Conservation (phyloP, 441 rosid genomes). For the Gossypium lobatum region DNA sequence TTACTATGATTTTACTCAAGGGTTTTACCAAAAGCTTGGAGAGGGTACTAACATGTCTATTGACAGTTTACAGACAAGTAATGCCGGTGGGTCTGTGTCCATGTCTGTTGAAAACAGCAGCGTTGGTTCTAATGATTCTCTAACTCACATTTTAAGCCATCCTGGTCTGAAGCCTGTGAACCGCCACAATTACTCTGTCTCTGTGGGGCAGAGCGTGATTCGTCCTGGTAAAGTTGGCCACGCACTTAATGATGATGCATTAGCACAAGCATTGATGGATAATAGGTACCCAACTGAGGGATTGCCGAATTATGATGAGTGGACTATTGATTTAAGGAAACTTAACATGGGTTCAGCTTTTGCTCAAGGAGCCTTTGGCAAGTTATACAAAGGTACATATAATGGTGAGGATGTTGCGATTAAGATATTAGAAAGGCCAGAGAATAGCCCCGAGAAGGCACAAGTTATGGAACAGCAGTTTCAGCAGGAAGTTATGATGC, state of each 20-base stretch:
- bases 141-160: slow-evolving; percentile 72
- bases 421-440: slow-evolving; percentile 88
- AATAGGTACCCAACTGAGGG: slow-evolving; percentile 61
- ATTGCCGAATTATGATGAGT: slow-evolving; percentile 64
- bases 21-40: slow-evolving; percentile 74
- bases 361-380: slow-evolving; percentile 98
- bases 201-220: slow-evolving; percentile 66
- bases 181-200: slow-evolving; percentile 42
- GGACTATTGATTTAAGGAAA: slow-evolving; percentile 88
- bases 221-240: slow-evolving; percentile 71
- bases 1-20: slow-evolving; percentile 76
- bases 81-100: slow-evolving; percentile 81
- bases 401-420: slow-evolving; percentile 91
- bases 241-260: slow-evolving; percentile 75
- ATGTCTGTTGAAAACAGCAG: slow-evolving; percentile 93
- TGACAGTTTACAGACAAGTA: slow-evolving; percentile 82
- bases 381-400: slow-evolving; percentile 84
- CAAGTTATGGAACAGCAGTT: slow-evolving; percentile 92
- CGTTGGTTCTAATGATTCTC: slow-evolving; percentile 82
- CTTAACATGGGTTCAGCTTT: slow-evolving; percentile 88
- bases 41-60: slow-evolving; percentile 87
- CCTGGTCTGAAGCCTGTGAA: slow-evolving; percentile 65
- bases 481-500: slow-evolving; percentile 96
- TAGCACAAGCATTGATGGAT: slow-evolving; percentile 84
- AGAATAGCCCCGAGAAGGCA: slow-evolving; percentile 54